A percentile compares a stretch with the other conserved stretches of the same genome.
phyloP scores from a whole-genome alignment of 495 filamentous ascomycete genomes.

The Aspergillus olivimuriae region DNA sequence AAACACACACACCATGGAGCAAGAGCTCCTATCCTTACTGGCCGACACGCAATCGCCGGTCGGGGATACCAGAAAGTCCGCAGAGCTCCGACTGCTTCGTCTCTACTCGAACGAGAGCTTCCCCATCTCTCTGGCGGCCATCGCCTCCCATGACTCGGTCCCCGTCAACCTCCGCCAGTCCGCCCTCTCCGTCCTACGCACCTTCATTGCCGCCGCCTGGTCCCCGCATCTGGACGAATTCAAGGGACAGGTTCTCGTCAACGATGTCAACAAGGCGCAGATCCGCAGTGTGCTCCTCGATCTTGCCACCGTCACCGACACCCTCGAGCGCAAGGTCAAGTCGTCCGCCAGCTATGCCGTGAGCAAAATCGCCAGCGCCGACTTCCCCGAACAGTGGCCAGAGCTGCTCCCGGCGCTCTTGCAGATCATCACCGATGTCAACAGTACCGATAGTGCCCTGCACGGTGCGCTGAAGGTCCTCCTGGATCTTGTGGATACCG shows the following conservation, averaged over 20 bases:
- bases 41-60: slow-evolving; percentile 68
- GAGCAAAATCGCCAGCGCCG: slow-evolving; percentile 87
- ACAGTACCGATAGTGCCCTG: slow-evolving; percentile 65
- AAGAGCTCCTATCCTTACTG: slow-evolving; percentile 74
- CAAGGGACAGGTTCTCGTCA: slow-evolving; percentile 53
- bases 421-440: slow-evolving; percentile 58
- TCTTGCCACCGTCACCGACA: slow-evolving; percentile 66
- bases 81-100: slow-evolving; percentile 67
- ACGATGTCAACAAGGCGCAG: slow-evolving; percentile 64
- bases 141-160: slow-evolving; percentile 66
- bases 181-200: slow-evolving; percentile 71
- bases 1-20: slow-evolving; percentile 58
- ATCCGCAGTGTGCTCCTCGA: slow-evolving; percentile 64
- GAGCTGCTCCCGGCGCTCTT: slow-evolving; percentile 75
- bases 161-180: slow-evolving; percentile 72
- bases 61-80: slow-evolving; percentile 66
- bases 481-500: slow-evolving; percentile 86
- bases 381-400: slow-evolving; percentile 94
- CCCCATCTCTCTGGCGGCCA: slow-evolving; percentile 67
- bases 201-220: slow-evolving; percentile 78
- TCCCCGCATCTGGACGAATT: slow-evolving; percentile 60
- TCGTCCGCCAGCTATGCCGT: slow-evolving; percentile 82
- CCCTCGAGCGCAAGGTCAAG: slow-evolving; percentile 74
- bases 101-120: slow-evolving; percentile 63
- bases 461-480: slow-evolving; percentile 86